phyloP scores from a whole-genome alignment of 108 stramenopile genomes.

The Mayamaea pseudoterrestris region DNA sequence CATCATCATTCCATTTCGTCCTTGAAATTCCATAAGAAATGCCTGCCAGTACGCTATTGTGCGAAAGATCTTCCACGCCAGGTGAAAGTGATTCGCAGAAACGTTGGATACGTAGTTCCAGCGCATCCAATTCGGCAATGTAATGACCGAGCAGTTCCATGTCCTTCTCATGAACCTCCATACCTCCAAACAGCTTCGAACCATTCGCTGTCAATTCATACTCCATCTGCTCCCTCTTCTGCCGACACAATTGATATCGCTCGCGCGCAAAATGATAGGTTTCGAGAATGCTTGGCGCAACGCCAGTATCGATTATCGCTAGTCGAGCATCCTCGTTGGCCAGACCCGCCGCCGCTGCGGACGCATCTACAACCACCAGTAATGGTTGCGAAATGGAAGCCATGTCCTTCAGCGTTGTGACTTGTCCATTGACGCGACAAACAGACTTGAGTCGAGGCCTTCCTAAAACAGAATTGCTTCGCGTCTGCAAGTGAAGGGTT shows the following conservation, averaged over 20 bases:
- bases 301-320: conserved; percentile 54
- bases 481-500: neutral
- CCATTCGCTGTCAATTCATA: conserved; percentile 28
- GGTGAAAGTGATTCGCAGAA: conserved; percentile 20
- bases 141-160: conserved; percentile 51
- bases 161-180: conserved; percentile 22
- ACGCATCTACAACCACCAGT: conserved; percentile 58
- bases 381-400: conserved; percentile 37
- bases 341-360: conserved; percentile 46
- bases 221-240: conserved; percentile 26
- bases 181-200: conserved; percentile 22
- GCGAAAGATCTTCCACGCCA: neutral
- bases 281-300: conserved; percentile 15
- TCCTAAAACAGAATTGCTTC: neutral
- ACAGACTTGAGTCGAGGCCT: conserved; percentile 36
- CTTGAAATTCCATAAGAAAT: conserved; percentile 2
- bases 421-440: conserved; percentile 48
- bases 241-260: conserved; percentile 22
- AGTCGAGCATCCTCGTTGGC: conserved; percentile 26
- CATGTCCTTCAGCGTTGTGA: conserved; percentile 42
- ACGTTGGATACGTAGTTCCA: conserved; percentile 33
- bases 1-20: conserved; percentile 12
- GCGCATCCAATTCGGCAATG: conserved; percentile 57
- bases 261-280: conserved; percentile 14
- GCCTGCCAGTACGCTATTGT: conserved; percentile 2